Percentiles rank a stretch among this genome's conserved stretches.
phyloP scores from a whole-genome alignment of 75 land plant species.

The Cryptomeria japonica region DNA sequence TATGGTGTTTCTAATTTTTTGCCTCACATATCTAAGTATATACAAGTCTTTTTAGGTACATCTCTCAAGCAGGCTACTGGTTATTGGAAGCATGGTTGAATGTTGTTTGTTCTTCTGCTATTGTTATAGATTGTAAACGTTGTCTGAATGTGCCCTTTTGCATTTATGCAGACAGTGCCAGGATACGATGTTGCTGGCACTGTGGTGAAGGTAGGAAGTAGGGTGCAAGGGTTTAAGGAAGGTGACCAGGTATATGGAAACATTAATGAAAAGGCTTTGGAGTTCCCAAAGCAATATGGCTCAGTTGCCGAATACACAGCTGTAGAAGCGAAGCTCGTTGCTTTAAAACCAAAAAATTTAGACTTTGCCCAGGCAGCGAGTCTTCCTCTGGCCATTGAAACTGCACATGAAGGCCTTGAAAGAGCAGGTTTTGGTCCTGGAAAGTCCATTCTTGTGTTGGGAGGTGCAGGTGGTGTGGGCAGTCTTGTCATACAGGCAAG shows the following conservation, averaged over 20 bases:
- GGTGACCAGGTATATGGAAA: conserved; percentile 94
- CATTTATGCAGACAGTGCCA: conserved; percentile 63
- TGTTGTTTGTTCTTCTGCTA: background rate
- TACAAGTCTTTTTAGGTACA: background rate
- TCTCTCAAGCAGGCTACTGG: background rate
- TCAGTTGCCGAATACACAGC: conserved; percentile 84
- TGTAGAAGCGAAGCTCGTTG: conserved; percentile 85
- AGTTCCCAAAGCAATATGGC: conserved; percentile 73
- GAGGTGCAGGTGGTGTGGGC: conserved; percentile 95
- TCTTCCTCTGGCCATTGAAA: conserved; percentile 80
- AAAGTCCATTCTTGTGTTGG: conserved; percentile 79
- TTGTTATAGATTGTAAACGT: background rate
- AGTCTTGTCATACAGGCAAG: conserved; percentile 74
- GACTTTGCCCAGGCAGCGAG: conserved; percentile 83
- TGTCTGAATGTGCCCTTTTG: background rate
- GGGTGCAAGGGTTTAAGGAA: conserved; percentile 66
- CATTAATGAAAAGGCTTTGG: conserved; percentile 76
- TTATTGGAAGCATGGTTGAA: background rate
- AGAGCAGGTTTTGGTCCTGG: conserved; percentile 70
- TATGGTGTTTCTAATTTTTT: background rate
- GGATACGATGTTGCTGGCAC: conserved; percentile 93
- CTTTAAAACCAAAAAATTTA: conserved; percentile 75
- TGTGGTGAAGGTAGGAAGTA: conserved; percentile 86
- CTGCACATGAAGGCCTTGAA: conserved; percentile 83
- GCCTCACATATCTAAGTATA: background rate